Base-by-base conservation (phyloP, 1,284 basidiomycete genomes). In the Boletellus dicymbophilus region DNA sequence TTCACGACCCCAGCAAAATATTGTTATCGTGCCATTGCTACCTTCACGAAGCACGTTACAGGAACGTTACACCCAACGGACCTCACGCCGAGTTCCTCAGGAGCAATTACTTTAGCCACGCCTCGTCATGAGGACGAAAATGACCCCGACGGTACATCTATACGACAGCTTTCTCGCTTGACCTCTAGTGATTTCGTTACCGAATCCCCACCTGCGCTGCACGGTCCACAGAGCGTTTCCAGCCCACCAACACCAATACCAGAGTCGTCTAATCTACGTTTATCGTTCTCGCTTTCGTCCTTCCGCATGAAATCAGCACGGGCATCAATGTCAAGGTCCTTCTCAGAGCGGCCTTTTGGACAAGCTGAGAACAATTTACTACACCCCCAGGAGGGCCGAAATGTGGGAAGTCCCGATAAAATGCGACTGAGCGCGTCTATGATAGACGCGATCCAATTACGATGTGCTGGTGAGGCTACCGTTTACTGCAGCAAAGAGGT, bases 1-100 rank as follows among this genome's bases (percentile, higher is more conserved):
- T 93, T 94, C 72, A 88, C 89, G 3, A 90, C 84, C 0, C 88
- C 91, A 3, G 88, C 79, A 16, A 92, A 90, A 62, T 92, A 79
- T 61, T 90, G 88, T 62, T 87, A 82, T 68, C 79, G 88, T 36
- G 82, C 83, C 1, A 84, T 90, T 42, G 85, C 88, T 16, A 74
- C 72, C 7, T 90, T 90, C 66, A 77, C 73, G 56, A 85, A 80
- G 59, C 72, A 83, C 46, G 78, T 85, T 18, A 87, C 84, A 0
- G 80, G 79, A 20, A 75, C 77, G 65, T 43, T 52, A 33, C 41
- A 42, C 11, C 47, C 53, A 38, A 47, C 9, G 25, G 31, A 34
- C 11, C 16, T 43, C 30, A 46, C 54, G 13, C 42, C 53, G n/a
- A 65, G 48, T 37, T 46, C 48, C 30, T 61, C 59, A 4, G 54